Evolutionary conservation across 2,329 filamentous ascomycete species (phyloP).

Genomic region (Claviceps citrina): DNA sequence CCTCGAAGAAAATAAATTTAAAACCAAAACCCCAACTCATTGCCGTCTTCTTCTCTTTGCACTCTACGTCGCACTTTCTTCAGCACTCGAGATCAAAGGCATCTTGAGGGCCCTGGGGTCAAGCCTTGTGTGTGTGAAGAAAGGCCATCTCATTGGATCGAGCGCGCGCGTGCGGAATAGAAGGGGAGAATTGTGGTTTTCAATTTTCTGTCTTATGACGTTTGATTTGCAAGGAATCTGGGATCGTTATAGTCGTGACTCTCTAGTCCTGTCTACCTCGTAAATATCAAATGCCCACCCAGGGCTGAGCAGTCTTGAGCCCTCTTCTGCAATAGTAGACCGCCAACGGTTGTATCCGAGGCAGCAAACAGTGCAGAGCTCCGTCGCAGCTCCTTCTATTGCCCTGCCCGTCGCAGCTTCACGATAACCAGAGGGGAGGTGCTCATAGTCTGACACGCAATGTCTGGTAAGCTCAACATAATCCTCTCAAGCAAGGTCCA

Average conservation of each 20-base stretch:
- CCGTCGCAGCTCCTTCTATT: not conserved
- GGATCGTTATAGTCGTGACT: conserved; percentile 20
- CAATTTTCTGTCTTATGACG: not conserved
- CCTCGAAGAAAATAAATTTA: not conserved
- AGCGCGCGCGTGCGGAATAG: conserved; percentile 2
- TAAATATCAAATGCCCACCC: conserved; percentile 18
- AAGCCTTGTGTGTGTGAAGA: not conserved
- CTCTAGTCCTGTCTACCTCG: conserved; percentile 18
- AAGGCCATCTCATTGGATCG: not conserved
- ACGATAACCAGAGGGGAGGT: not conserved
- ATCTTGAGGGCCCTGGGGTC: not conserved
- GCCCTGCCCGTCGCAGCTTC: not conserved
- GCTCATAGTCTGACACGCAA: conserved; percentile 10
- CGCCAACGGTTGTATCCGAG: conserved; percentile 1
- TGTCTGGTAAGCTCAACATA: conserved; percentile 21
- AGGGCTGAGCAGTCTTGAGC: conserved; percentile 12
- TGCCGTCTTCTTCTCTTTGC: not conserved
- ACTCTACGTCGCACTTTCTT: not conserved
- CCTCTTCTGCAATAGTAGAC: conserved; percentile 16
- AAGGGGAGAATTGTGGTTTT: not conserved
- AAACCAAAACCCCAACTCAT: too few species aligned
- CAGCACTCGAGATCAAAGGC: not conserved
- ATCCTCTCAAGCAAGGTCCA: not conserved
- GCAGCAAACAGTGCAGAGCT: conserved; percentile 7
- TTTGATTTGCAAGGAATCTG: conserved; percentile 1